Base-by-base conservation (phyloP, 2,329 filamentous ascomycete genomes). In the Fusarium poae region DNA sequence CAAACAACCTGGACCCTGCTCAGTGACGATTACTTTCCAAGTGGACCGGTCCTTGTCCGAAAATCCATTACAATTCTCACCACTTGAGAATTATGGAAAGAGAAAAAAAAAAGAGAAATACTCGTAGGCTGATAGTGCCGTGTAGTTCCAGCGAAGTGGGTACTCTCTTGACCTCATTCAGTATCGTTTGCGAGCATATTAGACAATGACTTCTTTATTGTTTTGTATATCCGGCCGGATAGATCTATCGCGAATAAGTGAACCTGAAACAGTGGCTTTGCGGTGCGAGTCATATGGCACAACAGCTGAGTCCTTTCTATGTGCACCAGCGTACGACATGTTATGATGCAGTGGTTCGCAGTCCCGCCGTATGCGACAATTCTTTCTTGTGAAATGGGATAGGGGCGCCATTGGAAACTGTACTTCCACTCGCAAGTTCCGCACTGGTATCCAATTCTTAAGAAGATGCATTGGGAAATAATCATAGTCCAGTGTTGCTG, bases 201-300 rank as follows among this genome's bases (percentile, higher is more conserved):
- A 10, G 15, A 42, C 46, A 25, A 42, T 21, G 23, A 20, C 16
- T 42, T 48, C 29, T 37, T 23, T 25, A 25, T 25, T 11, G 12
- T 12, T 21, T 37, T 21, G 35, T 49, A 27, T 34, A 35, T 27
- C 18, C 45, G 39, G 29, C 13, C 34, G 44, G 20, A 51, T 16
- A 65, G 44, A n/a, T 39, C 35, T 34, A 35, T 34, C 53, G 34
- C 16, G 27, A 43, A 44, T 20, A 30, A 45, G 20, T 40, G 21
- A 53, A 59, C 45, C 42, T 65, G 62, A 65, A 65, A 65, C 45
- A 39, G 48, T 43, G 48, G 61, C 37, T 29, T 34, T 39, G 13
- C 37, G 35, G 40, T 32, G 37, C 37, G 54, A 43, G 39, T 27
- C 43, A 49, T 21, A 49, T n/a, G 27, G 16, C 37, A 57, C 18